These are phyloP conservation scores for Mycena amicta DNA, from an alignment of 768 basidiomycete species.

Conservation along the genomic window DNA sequence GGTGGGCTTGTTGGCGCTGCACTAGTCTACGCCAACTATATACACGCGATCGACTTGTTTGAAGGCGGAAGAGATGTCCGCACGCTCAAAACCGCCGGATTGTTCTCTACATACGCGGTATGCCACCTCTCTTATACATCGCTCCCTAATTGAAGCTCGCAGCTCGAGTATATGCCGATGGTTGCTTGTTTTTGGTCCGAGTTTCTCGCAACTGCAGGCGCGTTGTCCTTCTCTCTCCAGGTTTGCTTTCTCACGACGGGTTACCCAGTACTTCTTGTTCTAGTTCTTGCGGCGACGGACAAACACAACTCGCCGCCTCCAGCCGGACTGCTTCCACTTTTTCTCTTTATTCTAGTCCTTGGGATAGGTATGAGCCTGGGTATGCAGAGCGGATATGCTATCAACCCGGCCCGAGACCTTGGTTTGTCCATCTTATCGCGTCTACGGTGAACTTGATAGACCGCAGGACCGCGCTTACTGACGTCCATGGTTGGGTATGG, in stretches of 20 bases:
- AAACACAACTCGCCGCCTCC: slow-evolving; percentile 51
- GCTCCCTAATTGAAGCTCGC: slow-evolving; percentile 8
- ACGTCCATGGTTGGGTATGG: slow-evolving; percentile 75
- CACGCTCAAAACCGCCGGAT: slow-evolving; percentile 57
- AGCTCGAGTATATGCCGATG: slow-evolving; percentile 44
- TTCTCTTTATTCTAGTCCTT: slow-evolving; percentile 56
- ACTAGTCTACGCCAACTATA: slow-evolving; percentile 64
- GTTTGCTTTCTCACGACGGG: slow-evolving; percentile 47
- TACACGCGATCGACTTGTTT: slow-evolving; percentile 64
- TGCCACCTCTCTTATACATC: slow-evolving; percentile 16
- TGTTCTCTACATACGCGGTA: slow-evolving; percentile 68
- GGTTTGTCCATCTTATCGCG: neutral
- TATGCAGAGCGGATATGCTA: slow-evolving; percentile 53
- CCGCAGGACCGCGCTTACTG: slow-evolving; percentile 67
- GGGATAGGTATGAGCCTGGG: slow-evolving; percentile 64
- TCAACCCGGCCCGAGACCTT: neutral
- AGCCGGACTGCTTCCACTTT: slow-evolving; percentile 54
- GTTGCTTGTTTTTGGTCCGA: slow-evolving; percentile 47
- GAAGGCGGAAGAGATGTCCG: slow-evolving; percentile 59
- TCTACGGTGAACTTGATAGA: slow-evolving; percentile 59
- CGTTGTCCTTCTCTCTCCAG: neutral
- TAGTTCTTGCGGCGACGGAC: slow-evolving; percentile 57
- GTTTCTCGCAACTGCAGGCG: neutral
- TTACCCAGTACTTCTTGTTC: slow-evolving; percentile 50
- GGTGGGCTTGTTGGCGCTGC: slow-evolving; percentile 62